phyloP scores from a whole-genome alignment of 164 flowering plant genomes.

The Amborella trichopoda region DNA sequence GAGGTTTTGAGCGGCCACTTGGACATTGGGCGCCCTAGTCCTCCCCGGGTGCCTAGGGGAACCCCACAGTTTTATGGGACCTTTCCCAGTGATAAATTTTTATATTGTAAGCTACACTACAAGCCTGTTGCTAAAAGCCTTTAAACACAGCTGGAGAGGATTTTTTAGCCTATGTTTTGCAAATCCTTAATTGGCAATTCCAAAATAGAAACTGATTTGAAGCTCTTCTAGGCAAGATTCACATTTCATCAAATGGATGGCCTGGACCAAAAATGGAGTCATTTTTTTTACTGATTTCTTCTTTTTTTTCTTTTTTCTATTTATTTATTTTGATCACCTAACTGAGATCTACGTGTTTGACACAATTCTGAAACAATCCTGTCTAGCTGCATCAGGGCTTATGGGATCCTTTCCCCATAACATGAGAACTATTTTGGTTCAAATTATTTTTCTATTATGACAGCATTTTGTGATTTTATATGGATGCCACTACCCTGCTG shows the following conservation, averaged over 20 bases:
- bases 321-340: background rate
- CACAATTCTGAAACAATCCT: background rate
- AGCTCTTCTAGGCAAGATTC: background rate
- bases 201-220: background rate
- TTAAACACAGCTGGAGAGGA: no score
- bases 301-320: background rate
- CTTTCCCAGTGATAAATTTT: no score
- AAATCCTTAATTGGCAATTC: no score
- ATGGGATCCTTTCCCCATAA: background rate
- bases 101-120: no score
- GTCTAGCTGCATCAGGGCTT: background rate
- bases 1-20: background rate
- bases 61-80: no score
- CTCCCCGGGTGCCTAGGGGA: background rate
- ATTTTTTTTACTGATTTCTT: background rate
- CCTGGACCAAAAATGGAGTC: background rate
- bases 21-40: background rate
- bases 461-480: background rate
- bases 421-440: background rate
- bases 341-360: background rate
- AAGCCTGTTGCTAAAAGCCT: no score
- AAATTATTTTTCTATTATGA: background rate
- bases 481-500: background rate
- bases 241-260: background rate
- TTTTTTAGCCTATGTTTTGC: no score